Evolutionary conservation across 2,329 filamentous ascomycete species (phyloP), one percentile per base, ranked within the genome.

Genomic region (Diaporthe sp.): DNA sequence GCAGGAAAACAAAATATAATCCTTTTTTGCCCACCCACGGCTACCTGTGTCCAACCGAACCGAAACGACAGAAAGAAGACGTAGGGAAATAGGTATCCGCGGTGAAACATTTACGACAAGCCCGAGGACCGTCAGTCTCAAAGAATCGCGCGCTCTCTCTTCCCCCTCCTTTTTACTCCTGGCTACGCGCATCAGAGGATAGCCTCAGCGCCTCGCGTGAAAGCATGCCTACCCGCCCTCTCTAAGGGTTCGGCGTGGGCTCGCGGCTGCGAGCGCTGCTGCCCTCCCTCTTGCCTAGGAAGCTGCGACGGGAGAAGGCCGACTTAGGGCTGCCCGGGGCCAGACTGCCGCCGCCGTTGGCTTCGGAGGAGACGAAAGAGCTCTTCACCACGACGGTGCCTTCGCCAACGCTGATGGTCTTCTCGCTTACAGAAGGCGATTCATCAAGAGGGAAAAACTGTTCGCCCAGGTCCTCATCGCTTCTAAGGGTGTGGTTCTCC

Each of bases 371-470:
- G 37, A 86, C 86, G 81, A 98, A 98, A 72, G 87, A 91, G 82
- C 93, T 97, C 86, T 92, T 93, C 62, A 98, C 83, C 0, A 91
- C 87, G 1, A 98, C 93, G 1, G 85, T 89, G 34, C 95, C 95
- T 49, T 86, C 88, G 17, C 96, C 96, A 37, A 96, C 92, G 46
- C 87, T 89, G 71, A 99, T 85, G 55, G 91, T 88, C 87, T 96
- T 97, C 79, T 96, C 93, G 44, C 89, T 87, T 15, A 90, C 91
- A 1, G 88, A 86, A 3, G 91, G 90, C 2, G 88, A 90, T 82
- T 99, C 96, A 78, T 96, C 95, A n/a, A 99, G 91, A 82, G 97
- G 96, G 86, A 98, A 98, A n/a, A 94, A 83, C 7, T 91, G 91
- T 81, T 98, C 96, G 72, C 97, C 97, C 0, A 99, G 89, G 75